A percentile compares a stretch with the other conserved stretches of the same genome.
Evolutionary conservation across 2,329 filamentous ascomycete species (phyloP).

Genomic region (Cephalotrichum gorgonifer): DNA sequence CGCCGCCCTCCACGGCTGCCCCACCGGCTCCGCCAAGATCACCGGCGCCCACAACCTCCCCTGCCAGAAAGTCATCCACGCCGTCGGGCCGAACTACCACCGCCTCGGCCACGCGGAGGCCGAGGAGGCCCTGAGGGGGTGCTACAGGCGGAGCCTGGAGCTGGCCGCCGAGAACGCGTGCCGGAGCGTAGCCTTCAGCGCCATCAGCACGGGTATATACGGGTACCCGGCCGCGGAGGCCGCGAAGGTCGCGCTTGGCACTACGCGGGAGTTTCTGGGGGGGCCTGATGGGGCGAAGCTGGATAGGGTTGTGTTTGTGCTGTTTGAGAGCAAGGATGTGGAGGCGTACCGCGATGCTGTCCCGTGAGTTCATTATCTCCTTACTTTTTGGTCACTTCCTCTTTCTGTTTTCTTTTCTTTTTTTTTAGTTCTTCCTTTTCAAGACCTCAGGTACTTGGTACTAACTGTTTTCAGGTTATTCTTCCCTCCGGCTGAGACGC

Average conservation of each 20-base stretch:
- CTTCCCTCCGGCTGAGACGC: not conserved
- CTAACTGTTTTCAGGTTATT: not conserved
- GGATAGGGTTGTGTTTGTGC: conserved; percentile 73
- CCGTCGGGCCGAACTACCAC: conserved; percentile 75
- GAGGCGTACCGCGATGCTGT: conserved; percentile 58
- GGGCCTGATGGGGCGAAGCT: conserved; percentile 37
- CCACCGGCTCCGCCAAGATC: conserved; percentile 71
- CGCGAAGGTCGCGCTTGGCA: conserved; percentile 56
- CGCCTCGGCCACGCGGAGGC: conserved; percentile 25
- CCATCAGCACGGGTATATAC: conserved; percentile 82
- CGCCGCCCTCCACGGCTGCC: conserved; percentile 57
- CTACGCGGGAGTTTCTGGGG: conserved; percentile 46
- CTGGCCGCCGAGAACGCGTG: conserved; percentile 59
- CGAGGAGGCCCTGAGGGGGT: conserved; percentile 39
- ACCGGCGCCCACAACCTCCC: conserved; percentile 70
- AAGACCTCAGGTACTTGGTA: not conserved
- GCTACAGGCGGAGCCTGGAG: conserved; percentile 63
- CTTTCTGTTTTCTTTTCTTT: not conserved
- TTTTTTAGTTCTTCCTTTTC: not conserved
- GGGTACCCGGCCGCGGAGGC: conserved; percentile 71
- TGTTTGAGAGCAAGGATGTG: conserved; percentile 70
- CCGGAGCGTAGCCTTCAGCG: conserved; percentile 69
- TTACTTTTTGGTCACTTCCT: no score
- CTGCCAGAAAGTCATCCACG: conserved; percentile 72
- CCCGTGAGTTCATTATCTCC: no score